phyloP scores from a whole-genome alignment of 768 basidiomycete genomes.

The Sarcomyxa edulis region DNA sequence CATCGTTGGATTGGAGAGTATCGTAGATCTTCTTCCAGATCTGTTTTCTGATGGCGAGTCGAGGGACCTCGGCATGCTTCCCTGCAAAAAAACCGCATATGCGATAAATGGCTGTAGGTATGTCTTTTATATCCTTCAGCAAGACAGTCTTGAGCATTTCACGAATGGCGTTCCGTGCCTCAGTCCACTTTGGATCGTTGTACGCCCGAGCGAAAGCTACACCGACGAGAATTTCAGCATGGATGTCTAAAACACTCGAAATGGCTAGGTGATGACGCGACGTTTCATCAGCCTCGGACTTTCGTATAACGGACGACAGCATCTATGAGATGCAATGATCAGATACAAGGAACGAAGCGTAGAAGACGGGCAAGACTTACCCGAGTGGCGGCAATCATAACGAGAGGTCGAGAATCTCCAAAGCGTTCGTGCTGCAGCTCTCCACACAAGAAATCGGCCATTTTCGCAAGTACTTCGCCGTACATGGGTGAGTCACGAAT shows the following conservation, averaged over 20 bases:
- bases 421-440: constrained; percentile 79
- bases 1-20: constrained; percentile 51
- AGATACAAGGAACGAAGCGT: background rate
- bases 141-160: constrained; percentile 28
- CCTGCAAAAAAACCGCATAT: constrained; percentile 26
- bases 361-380: constrained; percentile 39
- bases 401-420: constrained; percentile 47
- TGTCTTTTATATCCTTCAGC: constrained; percentile 23
- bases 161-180: constrained; percentile 27
- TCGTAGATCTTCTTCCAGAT: constrained; percentile 71
- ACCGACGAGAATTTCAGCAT: constrained; percentile 29
- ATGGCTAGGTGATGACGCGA: constrained; percentile 16
- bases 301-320: constrained; percentile 23
- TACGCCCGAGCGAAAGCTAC: constrained; percentile 32
- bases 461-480: constrained; percentile 66
- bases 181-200: constrained; percentile 26
- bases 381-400: constrained; percentile 54
- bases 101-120: constrained; percentile 23
- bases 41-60: constrained; percentile 41
- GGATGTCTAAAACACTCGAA: constrained; percentile 30
- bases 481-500: constrained; percentile 42
- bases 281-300: constrained; percentile 14
- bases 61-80: constrained; percentile 19
- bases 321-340: constrained; percentile 18
- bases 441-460: constrained; percentile 71